phyloP scores from a whole-genome alignment of 73 alveolate genomes.

The Blepharisma stoltei region DNA sequence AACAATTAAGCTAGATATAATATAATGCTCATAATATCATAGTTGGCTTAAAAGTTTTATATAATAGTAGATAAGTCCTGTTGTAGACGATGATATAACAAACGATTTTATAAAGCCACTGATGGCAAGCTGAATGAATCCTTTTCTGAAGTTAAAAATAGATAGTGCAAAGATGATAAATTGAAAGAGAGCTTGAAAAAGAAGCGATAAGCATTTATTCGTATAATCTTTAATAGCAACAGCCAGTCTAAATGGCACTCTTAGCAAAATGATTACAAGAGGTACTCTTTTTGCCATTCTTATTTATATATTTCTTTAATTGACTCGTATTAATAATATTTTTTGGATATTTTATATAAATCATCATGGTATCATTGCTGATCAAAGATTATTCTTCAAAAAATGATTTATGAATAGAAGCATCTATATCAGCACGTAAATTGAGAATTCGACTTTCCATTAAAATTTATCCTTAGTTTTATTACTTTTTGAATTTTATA shows the following conservation, averaged over 20 bases:
- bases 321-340: too few species aligned
- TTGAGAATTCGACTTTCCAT: too few species aligned
- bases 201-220: not conserved
- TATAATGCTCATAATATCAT: not conserved
- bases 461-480: too few species aligned
- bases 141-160: not conserved
- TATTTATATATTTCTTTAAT: too few species aligned
- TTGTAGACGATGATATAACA: not conserved
- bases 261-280: constrained; percentile 11
- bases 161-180: not conserved
- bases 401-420: too few species aligned
- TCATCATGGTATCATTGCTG: too few species aligned
- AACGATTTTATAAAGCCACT: not conserved
- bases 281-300: not conserved
- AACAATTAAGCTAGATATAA: not conserved
- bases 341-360: too few species aligned
- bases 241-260: not conserved
- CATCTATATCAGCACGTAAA: too few species aligned
- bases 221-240: constrained; percentile 3
- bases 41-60: not conserved
- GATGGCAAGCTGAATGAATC: not conserved
- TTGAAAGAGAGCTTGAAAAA: not conserved
- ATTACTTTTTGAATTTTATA: too few species aligned
- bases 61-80: not conserved
- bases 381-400: too few species aligned